Evolutionary conservation across 257 asterid species (phyloP).

Genomic region (Nicotiana paniculata): DNA sequence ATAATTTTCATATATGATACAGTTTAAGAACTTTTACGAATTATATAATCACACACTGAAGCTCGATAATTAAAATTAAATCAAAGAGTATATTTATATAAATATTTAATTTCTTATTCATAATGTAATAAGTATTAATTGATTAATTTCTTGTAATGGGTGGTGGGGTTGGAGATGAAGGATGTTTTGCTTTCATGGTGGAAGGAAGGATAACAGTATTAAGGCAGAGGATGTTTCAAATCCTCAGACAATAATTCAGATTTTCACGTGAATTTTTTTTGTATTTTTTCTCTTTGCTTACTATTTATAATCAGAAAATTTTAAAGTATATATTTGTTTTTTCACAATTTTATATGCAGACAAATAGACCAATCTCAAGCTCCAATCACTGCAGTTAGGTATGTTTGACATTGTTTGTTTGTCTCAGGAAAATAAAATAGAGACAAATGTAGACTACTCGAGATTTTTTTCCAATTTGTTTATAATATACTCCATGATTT

Average conservation of each 20-base stretch:
- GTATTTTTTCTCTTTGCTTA: neutral
- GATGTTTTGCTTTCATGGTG: constrained; percentile 1
- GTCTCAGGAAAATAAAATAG: constrained; percentile 6
- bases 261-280: constrained; percentile 12
- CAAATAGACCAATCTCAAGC: constrained; percentile 5
- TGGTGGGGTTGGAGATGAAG: neutral
- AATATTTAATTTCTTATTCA: neutral
- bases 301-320: neutral
- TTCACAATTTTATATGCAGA: neutral
- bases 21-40: neutral
- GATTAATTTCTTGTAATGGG: neutral
- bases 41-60: neutral
- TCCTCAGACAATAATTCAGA: constrained; percentile 12
- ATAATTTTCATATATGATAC: neutral
- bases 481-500: neutral
- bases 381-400: constrained; percentile 11
- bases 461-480: neutral
- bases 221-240: constrained; percentile 11
- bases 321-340: neutral
- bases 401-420: constrained; percentile 1
- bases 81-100: neutral
- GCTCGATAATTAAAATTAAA: neutral
- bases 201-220: neutral
- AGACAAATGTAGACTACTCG: constrained; percentile 9
- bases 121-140: neutral